Conservation (phyloP, 306 rosid genomes). For the Gleditsia sinensis region DNA sequence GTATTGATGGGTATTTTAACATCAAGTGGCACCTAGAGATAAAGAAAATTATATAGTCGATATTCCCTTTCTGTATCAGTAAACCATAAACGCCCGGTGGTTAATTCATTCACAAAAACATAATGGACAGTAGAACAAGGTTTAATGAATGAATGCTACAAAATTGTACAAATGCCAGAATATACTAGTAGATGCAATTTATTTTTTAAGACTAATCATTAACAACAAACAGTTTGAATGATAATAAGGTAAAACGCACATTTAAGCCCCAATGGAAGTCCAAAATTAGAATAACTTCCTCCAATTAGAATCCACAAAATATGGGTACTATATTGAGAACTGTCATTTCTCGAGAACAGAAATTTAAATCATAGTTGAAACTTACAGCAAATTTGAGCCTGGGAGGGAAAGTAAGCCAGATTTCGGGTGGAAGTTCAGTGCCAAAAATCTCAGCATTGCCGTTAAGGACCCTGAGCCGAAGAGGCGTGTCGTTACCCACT, state of each 20-base stretch:
- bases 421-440: slow-evolving; percentile 90
- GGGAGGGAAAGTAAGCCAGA: slow-evolving; percentile 88
- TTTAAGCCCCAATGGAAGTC: not conserved
- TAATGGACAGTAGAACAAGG: not conserved
- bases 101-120: not conserved
- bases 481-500: slow-evolving; percentile 70
- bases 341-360: not conserved
- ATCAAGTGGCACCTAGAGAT: not conserved
- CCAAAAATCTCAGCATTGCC: slow-evolving; percentile 95
- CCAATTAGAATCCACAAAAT: not conserved
- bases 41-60: not conserved
- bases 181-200: not conserved
- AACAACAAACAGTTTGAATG: not conserved
- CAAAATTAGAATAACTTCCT: not conserved
- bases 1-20: not conserved
- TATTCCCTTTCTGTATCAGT: not conserved
- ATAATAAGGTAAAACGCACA: not conserved
- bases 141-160: not conserved
- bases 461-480: slow-evolving; percentile 73
- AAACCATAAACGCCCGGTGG: not conserved
- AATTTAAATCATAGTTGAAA: not conserved
- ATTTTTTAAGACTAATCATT: not conserved
- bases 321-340: not conserved
- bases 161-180: not conserved
- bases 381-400: slow-evolving; percentile 82